phyloP scores from a whole-genome alignment of 768 basidiomycete genomes.

The Leccinum subgranulosum region DNA sequence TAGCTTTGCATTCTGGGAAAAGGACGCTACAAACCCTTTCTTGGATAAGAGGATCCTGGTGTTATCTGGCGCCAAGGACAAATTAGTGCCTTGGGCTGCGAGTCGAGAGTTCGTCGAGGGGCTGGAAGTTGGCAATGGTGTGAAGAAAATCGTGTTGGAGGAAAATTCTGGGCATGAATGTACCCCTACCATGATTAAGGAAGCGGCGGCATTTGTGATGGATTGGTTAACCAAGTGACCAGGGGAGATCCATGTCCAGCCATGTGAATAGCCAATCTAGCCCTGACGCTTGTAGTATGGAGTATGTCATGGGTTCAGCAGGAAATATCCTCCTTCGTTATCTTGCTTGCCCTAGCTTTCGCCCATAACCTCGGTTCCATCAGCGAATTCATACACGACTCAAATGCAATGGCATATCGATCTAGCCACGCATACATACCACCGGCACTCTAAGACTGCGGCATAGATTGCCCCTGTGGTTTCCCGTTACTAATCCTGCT shows the following conservation, averaged over 20 bases:
- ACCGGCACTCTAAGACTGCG: slow-evolving; percentile 64
- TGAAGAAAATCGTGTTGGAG: slow-evolving; percentile 54
- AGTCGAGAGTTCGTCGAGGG: slow-evolving; percentile 54
- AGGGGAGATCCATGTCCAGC: not conserved
- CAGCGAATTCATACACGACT: slow-evolving; percentile 64
- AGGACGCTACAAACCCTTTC: slow-evolving; percentile 52
- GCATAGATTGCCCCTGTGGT: slow-evolving; percentile 69
- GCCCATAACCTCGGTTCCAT: not conserved
- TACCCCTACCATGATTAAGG: slow-evolving; percentile 56
- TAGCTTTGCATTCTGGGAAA: slow-evolving; percentile 38
- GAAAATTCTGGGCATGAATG: slow-evolving; percentile 60
- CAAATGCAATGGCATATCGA: slow-evolving; percentile 84
- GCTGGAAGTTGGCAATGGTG: slow-evolving; percentile 54
- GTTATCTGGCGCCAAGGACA: slow-evolving; percentile 63
- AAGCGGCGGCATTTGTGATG: slow-evolving; percentile 33
- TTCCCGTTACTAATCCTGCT: slow-evolving; percentile 39
- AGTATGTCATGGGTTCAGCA: not conserved
- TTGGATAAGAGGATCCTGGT: slow-evolving; percentile 71
- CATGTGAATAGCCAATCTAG: not conserved
- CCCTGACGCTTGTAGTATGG: not conserved
- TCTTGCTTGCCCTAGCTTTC: slow-evolving; percentile 33
- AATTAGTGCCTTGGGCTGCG: slow-evolving; percentile 62
- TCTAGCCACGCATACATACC: slow-evolving; percentile 64
- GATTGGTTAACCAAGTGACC: slow-evolving; percentile 24
- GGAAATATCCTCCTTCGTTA: too few relatives aligned